These are phyloP conservation scores for Mucuna pruriens DNA, from an alignment of 306 rosid species.

Conservation along the genomic window DNA sequence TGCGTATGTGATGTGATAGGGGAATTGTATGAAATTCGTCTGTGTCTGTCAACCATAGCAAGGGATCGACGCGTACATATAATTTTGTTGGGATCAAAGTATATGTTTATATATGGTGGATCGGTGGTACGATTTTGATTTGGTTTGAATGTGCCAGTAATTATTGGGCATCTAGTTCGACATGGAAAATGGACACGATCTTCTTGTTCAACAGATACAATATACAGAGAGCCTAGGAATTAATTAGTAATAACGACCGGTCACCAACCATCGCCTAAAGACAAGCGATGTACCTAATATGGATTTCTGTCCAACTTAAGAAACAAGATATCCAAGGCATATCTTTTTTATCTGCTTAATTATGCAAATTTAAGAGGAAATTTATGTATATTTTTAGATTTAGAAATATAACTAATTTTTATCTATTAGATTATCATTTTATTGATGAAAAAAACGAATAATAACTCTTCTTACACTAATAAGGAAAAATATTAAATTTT, in stretches of 20 bases:
- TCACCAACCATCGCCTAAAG: background rate
- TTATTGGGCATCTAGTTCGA: slow-evolving; percentile 1
- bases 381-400: no score
- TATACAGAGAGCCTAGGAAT: slow-evolving; percentile 11
- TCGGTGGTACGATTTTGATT: background rate
- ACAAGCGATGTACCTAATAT: background rate
- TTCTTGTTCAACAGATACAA: background rate
- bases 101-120: background rate
- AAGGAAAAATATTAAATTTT: no score
- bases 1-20: slow-evolving; percentile 24
- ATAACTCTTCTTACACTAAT: no score
- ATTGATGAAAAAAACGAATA: no score
- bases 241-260: background rate
- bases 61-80: background rate
- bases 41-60: background rate
- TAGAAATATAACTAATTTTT: background rate
- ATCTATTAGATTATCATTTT: no score
- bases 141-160: slow-evolving; percentile 4
- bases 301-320: no score
- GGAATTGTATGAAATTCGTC: background rate
- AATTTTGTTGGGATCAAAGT: background rate
- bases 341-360: no score
- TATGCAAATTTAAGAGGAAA: background rate
- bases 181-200: no score
- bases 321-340: no score